These are phyloP conservation scores for Sarcodon sp. DNA, from an alignment of 768 basidiomycete genomes.

Conservation along the genomic window DNA sequence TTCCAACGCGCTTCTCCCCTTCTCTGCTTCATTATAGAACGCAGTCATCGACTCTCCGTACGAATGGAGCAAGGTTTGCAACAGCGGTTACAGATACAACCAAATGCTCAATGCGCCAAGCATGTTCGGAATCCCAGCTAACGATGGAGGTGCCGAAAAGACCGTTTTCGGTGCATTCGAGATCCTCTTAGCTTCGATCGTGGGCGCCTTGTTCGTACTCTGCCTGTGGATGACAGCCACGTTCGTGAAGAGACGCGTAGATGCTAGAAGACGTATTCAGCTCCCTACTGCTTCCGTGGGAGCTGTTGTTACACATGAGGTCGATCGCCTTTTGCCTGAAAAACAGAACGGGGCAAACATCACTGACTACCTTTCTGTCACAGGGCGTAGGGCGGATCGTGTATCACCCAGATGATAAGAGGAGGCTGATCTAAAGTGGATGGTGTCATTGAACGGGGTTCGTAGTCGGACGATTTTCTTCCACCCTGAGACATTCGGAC, in stretches of 20 bases:
- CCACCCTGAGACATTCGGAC: too few relatives aligned
- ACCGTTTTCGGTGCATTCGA: conserved; percentile 19
- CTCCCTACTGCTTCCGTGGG: not conserved
- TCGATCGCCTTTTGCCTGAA: not conserved
- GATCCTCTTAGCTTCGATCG: conserved; percentile 22
- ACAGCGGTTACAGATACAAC: conserved; percentile 5
- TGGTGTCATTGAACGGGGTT: too few relatives aligned
- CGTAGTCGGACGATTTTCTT: too few relatives aligned
- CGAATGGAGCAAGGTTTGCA: conserved; percentile 30
- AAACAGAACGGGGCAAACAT: not conserved
- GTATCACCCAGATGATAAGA: too few relatives aligned
- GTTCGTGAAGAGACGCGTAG: not conserved
- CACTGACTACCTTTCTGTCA: not conserved
- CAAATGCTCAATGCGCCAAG: conserved; percentile 3
- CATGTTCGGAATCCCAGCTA: not conserved
- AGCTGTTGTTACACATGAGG: not conserved
- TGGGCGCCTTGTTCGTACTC: conserved; percentile 2
- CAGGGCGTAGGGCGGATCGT: not conserved
- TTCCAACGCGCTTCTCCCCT: not conserved
- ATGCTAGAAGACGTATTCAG: not conserved
- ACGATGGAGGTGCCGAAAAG: conserved; percentile 7
- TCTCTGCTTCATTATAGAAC: conserved; percentile 16
- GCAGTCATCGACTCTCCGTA: conserved; percentile 30
- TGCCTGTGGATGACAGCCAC: too few relatives aligned
- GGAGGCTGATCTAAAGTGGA: too few relatives aligned